Conservation (phyloP, 1,139 yeast species). For the Blastobotrys aristatus region DNA sequence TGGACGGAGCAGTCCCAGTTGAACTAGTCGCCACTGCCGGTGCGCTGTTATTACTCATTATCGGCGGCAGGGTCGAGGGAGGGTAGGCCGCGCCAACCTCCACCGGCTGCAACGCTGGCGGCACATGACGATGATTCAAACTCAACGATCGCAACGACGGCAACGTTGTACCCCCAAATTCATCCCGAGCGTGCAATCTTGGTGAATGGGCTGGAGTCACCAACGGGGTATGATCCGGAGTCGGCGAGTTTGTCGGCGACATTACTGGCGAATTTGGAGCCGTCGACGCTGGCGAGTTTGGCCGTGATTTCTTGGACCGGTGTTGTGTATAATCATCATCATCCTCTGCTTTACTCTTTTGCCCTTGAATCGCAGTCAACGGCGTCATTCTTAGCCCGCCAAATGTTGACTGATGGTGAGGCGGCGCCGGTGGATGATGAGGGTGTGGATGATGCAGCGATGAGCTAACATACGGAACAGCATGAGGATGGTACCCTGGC, state of each 20-base stretch:
- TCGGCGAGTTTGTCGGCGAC: conserved; percentile 39
- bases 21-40: background rate
- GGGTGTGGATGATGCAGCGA: conserved; percentile 25
- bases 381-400: conserved; percentile 55
- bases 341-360: conserved; percentile 31
- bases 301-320: conserved; percentile 63
- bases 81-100: conserved; percentile 28
- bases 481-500: background rate
- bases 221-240: conserved; percentile 53
- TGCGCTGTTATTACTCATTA: background rate
- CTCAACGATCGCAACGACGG: conserved; percentile 39
- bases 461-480: conserved; percentile 10
- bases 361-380: conserved; percentile 34
- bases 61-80: background rate
- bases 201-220: conserved; percentile 60
- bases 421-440: conserved; percentile 23
- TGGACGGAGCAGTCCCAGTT: background rate
- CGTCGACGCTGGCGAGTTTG: conserved; percentile 70
- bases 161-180: conserved; percentile 33
- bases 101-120: conserved; percentile 35
- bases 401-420: conserved; percentile 36
- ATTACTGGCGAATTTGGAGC: conserved; percentile 53
- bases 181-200: conserved; percentile 38
- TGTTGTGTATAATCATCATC: conserved; percentile 47
- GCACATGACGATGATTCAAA: conserved; percentile 31